These are phyloP conservation scores for Aspergillus bridgeri DNA, from an alignment of 495 filamentous ascomycete genomes.

Conservation along the genomic window DNA sequence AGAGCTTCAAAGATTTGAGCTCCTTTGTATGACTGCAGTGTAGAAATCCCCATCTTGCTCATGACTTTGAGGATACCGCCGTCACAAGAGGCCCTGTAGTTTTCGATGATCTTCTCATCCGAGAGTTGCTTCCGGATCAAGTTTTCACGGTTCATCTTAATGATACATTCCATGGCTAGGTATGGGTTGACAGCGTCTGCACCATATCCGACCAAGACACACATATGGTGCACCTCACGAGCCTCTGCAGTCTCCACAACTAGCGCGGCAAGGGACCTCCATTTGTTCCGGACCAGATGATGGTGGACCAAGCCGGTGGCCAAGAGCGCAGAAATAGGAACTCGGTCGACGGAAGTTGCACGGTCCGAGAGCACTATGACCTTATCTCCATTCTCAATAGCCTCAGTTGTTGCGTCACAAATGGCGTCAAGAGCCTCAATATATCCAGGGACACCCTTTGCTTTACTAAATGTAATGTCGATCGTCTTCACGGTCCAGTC, in stretches of 20 bases:
- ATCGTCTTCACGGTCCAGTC: conserved; percentile 93
- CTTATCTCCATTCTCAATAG: conserved; percentile 79
- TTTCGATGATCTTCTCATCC: conserved; percentile 82
- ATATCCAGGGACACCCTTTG: conserved; percentile 80
- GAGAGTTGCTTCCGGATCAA: conserved; percentile 86
- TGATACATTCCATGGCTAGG: conserved; percentile 93
- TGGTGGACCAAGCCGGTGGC: conserved; percentile 96
- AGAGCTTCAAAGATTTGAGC: conserved; percentile 99
- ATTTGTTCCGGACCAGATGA: conserved; percentile 94
- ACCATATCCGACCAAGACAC: conserved; percentile 93
- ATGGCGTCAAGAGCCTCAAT: conserved; percentile 86
- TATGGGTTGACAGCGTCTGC: conserved; percentile 97
- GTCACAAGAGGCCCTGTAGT: conserved; percentile 98
- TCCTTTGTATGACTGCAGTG: conserved; percentile 96
- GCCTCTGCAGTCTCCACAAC: conserved; percentile 95
- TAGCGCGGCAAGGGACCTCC: conserved; percentile 85
- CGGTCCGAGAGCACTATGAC: conserved; percentile 91
- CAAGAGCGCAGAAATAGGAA: conserved; percentile 84
- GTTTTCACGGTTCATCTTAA: conserved; percentile 97
- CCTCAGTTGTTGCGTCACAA: conserved; percentile 80
- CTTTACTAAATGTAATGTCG: conserved; percentile 93
- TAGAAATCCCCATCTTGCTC: conserved; percentile 99
- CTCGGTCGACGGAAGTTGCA: conserved; percentile 75
- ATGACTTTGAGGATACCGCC: conserved; percentile 99
- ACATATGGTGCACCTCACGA: conserved; percentile 98